phyloP scores from a whole-genome alignment of 148 eudicot species.

The Rheum nobile region DNA sequence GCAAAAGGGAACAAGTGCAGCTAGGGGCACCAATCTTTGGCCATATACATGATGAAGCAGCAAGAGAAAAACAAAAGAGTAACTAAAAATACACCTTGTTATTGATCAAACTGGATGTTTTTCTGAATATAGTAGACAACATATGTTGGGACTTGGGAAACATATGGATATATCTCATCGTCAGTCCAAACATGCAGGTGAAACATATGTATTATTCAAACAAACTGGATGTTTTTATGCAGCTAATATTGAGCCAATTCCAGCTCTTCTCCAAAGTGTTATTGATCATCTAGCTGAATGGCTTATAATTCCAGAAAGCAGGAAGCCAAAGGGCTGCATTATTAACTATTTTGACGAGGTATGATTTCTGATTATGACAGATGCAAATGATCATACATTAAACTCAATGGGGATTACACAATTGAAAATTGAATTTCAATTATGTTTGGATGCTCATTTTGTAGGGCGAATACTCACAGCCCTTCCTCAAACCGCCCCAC shows the following conservation, averaged over 20 bases:
- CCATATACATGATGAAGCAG: conserved; percentile 45
- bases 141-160: background rate
- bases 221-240: conserved; percentile 14
- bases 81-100: conserved; percentile 12
- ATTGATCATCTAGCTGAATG: conserved; percentile 76
- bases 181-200: too few relatives aligned
- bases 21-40: conserved; percentile 82
- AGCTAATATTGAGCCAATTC: conserved; percentile 80
- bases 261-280: conserved; percentile 60
- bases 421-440: background rate
- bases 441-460: background rate
- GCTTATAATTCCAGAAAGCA: conserved; percentile 65
- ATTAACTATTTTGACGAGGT: conserved; percentile 95
- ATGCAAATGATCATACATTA: background rate
- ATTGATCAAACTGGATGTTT: too few relatives aligned
- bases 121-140: background rate
- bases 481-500: conserved; percentile 91
- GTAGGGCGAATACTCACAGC: conserved; percentile 91
- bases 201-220: background rate
- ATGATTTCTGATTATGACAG: background rate
- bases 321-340: conserved; percentile 82
- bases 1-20: conserved; percentile 88
- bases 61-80: conserved; percentile 39
- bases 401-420: background rate
- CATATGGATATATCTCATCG: too few relatives aligned